These are phyloP conservation scores for Colletotrichum sublineola DNA, from an alignment of 2,329 filamentous ascomycete genomes.

Conservation along the genomic window DNA sequence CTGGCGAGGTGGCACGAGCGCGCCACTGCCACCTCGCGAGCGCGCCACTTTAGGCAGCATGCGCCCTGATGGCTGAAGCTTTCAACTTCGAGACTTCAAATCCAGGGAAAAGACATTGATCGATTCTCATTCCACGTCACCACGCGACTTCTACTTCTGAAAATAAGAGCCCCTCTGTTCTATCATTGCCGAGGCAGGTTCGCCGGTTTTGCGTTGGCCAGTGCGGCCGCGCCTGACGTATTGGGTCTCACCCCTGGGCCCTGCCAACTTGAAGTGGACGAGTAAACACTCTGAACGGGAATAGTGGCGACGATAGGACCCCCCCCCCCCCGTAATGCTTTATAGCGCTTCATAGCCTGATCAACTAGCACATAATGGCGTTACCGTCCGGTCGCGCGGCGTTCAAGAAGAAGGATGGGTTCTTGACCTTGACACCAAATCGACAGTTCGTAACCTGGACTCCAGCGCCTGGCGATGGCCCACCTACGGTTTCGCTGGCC, in stretches of 20 bases:
- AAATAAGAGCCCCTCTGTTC: neutral
- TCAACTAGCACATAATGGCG: conserved; percentile 60
- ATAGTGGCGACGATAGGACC: conserved; percentile 22
- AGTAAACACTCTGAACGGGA: conserved; percentile 5
- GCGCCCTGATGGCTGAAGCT: conserved; percentile 24
- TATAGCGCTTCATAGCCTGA: conserved; percentile 9
- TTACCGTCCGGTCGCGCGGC: conserved; percentile 75
- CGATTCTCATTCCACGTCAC: conserved; percentile 3
- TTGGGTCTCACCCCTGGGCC: conserved; percentile 26
- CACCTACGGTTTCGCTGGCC: conserved; percentile 76
- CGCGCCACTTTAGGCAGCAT: conserved; percentile 34
- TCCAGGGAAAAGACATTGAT: conserved; percentile 21
- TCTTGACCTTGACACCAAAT: conserved; percentile 80
- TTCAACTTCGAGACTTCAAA: conserved; percentile 29
- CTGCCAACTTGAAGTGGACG: conserved; percentile 14
- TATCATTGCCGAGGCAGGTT: neutral
- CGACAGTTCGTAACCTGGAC: conserved; percentile 85
- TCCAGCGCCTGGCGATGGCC: conserved; percentile 72
- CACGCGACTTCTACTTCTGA: neutral
- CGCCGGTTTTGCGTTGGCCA: conserved; percentile 26
- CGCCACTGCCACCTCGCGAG: conserved; percentile 21
- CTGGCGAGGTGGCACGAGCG: neutral
- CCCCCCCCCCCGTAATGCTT: conserved; percentile 6
- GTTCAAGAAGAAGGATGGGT: conserved; percentile 98
- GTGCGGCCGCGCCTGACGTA: conserved; percentile 31